Evolutionary conservation across 2,329 filamentous ascomycete species (phyloP), one percentile per base, ranked within the genome.

Genomic region (Botrytis deweyae): DNA sequence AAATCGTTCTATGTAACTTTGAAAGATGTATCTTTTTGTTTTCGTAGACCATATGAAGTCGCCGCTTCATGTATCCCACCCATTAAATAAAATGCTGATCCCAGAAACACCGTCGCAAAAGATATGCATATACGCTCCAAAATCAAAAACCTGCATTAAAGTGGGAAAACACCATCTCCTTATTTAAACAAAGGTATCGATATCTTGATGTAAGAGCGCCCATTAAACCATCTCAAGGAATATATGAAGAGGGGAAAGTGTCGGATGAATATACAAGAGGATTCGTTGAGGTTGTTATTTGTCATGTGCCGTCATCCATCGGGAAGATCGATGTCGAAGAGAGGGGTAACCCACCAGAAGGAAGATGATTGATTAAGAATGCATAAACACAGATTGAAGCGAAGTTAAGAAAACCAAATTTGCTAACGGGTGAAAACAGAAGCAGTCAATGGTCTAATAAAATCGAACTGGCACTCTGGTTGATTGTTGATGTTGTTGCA

Each of bases 401-500:
- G 77, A 79, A 74, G 74, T 75, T 75, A 75, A 29, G 67, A 74
- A 74, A 76, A 76, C 73, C 73, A 73, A 70, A 73, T 55, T 78
- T 78, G 76, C 77, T 74, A 29, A 74, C 74, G 66, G 71, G 68
- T 65, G 71, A 67, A 73, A 76, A 74, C 76, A 77, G 76, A 75
- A 74, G 78, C 49, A 40, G 62, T 40, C 29, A 66, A 8, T 62
- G 70, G 70, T 76, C 75, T 81, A 81, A 79, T 80, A 81, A 69
- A 79, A 78, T 69, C 80, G 80, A 20, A 68, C 25, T 22, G 65
- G 49, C 40, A 40, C 70, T 38, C 64, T 59, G 38, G 70, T 36
- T 67, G 65, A 63, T 46, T 67, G 70, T 61, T 72, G 70, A 75
- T 79, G 75, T 61, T 77, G 76, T 81, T 88, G 88, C 86, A 91